Base-by-base conservation (phyloP, 1,284 basidiomycete species). In the Rhodotorula sp. region DNA sequence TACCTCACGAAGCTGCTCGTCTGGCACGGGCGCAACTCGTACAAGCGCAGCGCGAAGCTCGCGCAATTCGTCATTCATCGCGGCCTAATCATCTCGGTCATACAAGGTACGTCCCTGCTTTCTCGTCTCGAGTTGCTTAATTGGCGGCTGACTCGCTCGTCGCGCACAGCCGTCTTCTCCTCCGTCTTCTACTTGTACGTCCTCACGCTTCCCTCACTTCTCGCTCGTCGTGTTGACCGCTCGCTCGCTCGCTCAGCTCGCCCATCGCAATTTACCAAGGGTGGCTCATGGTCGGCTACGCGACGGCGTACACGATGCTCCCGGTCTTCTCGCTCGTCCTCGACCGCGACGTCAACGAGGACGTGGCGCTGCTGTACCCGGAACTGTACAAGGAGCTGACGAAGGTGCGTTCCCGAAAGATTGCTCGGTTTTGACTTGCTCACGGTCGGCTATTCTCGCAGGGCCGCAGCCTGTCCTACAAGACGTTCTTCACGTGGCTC, bases 61-160 rank as follows among this genome's bases (percentile, higher is more conserved):
- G 93, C 94, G 0, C 96, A 99, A 79, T 99, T 99, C 79, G 95
- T 99, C 76, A 99, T 99, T 74, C 96, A 99, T 78, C 89, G 94
- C 72, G 96, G 96, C 10, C 83, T 99, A 52, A 98, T 99, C 81
- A 99, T 99, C 70, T 94, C 93, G 5, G 88, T 98, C 78, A 98
- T 99, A 85, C 81, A 83, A 71, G 82, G 81, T 54, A 63, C 63
- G 32, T 29, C 15, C 17, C 7, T 15, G 17, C 49, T 55, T 57
- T 17, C 27, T 36, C 9, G 8, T 15, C 1, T n/a, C 13, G 52
- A 3, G 4, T 4, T 5, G 30, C 30, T 17, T 1, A 11, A 24
- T 30, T 24, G 22, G 32, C 34, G 29, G 15, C 36, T 39, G 32
- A 29, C 22, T 47, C 34, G 20, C 49, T 34, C n/a, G 0, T 17